Evolutionary conservation across 1,139 yeast species (phyloP), one percentile per base, ranked within the genome.

Genomic region (Suhomyces maxii): DNA sequence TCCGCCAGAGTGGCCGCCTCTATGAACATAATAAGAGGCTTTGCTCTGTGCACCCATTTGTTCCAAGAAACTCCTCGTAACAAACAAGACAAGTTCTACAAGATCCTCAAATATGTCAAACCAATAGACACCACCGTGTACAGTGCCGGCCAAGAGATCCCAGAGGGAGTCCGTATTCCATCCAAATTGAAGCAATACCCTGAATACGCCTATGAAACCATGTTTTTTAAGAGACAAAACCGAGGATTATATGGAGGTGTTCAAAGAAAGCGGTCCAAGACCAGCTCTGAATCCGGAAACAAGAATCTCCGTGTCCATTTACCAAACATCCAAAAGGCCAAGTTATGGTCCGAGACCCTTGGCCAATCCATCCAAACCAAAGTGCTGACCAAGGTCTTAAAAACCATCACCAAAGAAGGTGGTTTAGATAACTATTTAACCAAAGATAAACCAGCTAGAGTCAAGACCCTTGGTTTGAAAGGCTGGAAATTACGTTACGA

Each of bases 401-500:
- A 85, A 59, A 90, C 97, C 1, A 85, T 93, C 52, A 84, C 88
- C 47, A 88, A 83, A 58, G 98, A 91, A 67, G 98, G 98, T 52
- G 99, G 99, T 11, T 75, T 93, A 52, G 99, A 93, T 63, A 83
- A 84, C 56, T 93, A 93, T 63, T 68, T 93, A 52, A 79, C 83
- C 47, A 93, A 93, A 69, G 95, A 89, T 51, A 89, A 86, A 56
- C 77, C 95, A 9, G 95, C 96, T 3, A 79, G 99, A 68, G 76
- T 89, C 53, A 93, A 93, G 72, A 96, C 95, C 61, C 73, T 93
- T 60, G 99, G 99, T 1, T 86, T 91, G 47, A 76, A 80, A 48
- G 99, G 97, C 30, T 93, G 98, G 98, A 80, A 79, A 59, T 75
- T 93, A 58, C 84, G 93, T 61, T 90, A 86, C 67, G 79, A 82